Conservation (phyloP, 2,329 filamentous ascomycete species). For the Tolypocladium sp. region DNA sequence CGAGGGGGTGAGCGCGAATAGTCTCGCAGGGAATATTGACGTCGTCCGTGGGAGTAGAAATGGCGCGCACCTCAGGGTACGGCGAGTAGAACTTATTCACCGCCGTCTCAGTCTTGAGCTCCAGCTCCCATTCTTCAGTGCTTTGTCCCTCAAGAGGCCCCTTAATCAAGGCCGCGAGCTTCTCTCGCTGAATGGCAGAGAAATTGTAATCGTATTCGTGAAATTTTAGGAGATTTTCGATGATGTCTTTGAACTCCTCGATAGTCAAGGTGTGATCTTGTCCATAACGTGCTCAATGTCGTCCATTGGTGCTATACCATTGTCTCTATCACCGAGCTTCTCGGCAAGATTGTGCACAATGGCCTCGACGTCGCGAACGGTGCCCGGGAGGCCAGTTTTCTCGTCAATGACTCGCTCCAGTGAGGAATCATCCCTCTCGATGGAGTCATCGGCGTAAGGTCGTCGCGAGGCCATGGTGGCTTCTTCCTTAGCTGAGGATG, state of each 20-base stretch:
- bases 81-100: conserved; percentile 12
- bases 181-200: conserved; percentile 7
- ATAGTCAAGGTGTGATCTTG: conserved; percentile 12
- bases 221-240: conserved; percentile 8
- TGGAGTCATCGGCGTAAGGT: not conserved
- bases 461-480: not conserved
- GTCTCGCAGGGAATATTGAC: conserved; percentile 16
- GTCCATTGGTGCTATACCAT: conserved; percentile 11
- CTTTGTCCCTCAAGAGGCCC: conserved; percentile 9
- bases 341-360: conserved; percentile 4
- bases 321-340: conserved; percentile 7
- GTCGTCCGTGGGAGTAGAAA: conserved; percentile 17
- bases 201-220: conserved; percentile 17
- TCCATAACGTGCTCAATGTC: conserved; percentile 14
- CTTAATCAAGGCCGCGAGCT: conserved; percentile 7
- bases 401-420: not conserved
- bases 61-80: conserved; percentile 17
- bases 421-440: not conserved
- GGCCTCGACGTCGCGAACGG: not conserved
- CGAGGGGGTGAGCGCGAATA: conserved; percentile 16
- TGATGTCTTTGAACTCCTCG: conserved; percentile 10
- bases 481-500: not conserved
- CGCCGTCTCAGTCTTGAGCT: conserved; percentile 9
- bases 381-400: not conserved
- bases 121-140: conserved; percentile 7